Evolutionary conservation across 345 rosid species (phyloP).

Genomic region (Crucihimalaya himalaica): DNA sequence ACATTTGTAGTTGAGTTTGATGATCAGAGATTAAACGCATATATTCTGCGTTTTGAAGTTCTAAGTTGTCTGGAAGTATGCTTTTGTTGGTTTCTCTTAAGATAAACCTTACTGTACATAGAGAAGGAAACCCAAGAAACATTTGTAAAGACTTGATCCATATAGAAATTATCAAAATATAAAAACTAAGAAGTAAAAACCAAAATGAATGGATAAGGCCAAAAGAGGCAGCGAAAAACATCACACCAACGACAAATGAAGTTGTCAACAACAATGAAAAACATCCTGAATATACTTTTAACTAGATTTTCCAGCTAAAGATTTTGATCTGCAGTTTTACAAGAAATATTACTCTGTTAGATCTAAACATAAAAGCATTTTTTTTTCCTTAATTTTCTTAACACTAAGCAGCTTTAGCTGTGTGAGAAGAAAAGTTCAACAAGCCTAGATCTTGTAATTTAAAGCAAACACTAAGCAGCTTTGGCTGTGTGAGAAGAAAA

Average conservation of each 20-base stretch:
- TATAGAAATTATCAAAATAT: neutral
- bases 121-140: no score
- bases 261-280: slow-evolving; percentile 11
- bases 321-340: slow-evolving; percentile 26
- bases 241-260: slow-evolving; percentile 27
- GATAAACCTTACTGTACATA: no score
- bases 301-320: neutral
- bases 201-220: slow-evolving; percentile 13
- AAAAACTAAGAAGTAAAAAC: neutral
- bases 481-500: slow-evolving; percentile 44
- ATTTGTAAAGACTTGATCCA: neutral
- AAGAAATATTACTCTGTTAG: neutral
- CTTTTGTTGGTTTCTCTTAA: no score
- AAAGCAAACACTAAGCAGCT: slow-evolving; percentile 47
- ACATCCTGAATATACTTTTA: neutral
- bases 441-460: slow-evolving; percentile 44
- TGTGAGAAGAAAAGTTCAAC: slow-evolving; percentile 32
- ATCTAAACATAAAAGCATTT: neutral
- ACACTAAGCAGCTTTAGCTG: slow-evolving; percentile 53
- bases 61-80: no score
- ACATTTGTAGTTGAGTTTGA: no score
- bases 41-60: no score
- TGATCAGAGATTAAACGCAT: no score
- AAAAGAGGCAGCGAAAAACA: slow-evolving; percentile 26
- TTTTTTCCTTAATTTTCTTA: neutral